Percentiles rank a stretch among this genome's conserved stretches.
These are phyloP conservation scores for Diaporthe caulivora DNA, from an alignment of 2,329 filamentous ascomycete genomes.

Conservation along the genomic window DNA sequence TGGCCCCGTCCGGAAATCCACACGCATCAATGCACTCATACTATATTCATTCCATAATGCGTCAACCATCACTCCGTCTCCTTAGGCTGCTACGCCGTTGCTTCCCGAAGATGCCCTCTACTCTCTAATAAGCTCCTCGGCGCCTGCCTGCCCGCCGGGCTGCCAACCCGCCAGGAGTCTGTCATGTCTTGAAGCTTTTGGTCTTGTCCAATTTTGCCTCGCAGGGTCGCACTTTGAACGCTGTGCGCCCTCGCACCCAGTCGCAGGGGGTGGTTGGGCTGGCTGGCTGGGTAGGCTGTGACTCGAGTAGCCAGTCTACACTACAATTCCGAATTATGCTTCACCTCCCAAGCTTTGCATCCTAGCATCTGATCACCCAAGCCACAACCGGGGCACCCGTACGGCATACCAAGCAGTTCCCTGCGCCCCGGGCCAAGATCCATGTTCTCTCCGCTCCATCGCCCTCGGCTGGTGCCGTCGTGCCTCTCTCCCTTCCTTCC, in stretches of 20 bases:
- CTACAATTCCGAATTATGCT: not conserved
- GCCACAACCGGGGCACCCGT: not conserved
- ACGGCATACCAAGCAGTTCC: not conserved
- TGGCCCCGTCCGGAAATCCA: not conserved
- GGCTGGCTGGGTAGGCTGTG: not conserved
- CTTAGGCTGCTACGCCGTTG: not conserved
- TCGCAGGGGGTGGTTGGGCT: not conserved
- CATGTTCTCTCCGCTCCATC: not conserved
- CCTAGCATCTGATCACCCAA: constrained; percentile 21
- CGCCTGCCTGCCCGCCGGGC: not conserved
- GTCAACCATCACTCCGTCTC: too few species aligned
- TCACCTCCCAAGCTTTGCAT: constrained; percentile 13
- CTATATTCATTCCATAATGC: not conserved
- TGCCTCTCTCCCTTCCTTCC: not conserved
- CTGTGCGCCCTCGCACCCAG: constrained; percentile 12
- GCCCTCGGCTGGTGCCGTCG: constrained; percentile 18
- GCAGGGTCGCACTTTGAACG: not conserved
- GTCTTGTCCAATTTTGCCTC: not conserved
- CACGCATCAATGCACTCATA: not conserved
- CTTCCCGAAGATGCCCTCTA: not conserved
- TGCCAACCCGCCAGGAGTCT: constrained; percentile 1
- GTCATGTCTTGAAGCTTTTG: constrained; percentile 2
- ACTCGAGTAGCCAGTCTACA: not conserved
- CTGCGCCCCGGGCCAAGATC: not conserved
- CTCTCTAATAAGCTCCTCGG: not conserved